phyloP scores from a whole-genome alignment of 441 rosid genomes.

The Cnidoscolus chayamansa region DNA sequence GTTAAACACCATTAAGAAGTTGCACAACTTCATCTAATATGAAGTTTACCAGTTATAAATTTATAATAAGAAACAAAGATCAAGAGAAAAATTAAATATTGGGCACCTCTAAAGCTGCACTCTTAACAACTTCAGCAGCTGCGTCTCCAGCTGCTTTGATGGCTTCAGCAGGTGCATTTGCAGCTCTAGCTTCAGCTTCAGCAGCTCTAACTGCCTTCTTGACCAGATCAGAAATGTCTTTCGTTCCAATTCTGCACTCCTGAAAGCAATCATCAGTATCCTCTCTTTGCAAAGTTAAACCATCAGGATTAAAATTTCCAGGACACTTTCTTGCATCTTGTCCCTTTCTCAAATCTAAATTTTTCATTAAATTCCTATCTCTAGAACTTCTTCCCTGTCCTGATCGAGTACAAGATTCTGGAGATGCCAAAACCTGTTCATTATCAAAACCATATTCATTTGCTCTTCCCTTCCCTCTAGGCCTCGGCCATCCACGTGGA shows the following conservation, averaged over 20 bases:
- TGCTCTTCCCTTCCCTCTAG: constrained; percentile 67
- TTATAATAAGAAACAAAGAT: neutral
- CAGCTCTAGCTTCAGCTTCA: constrained; percentile 93
- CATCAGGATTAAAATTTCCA: constrained; percentile 43
- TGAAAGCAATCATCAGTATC: constrained; percentile 73
- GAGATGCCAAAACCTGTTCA: constrained; percentile 60
- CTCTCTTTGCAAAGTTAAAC: constrained; percentile 54
- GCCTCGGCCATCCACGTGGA: constrained; percentile 57
- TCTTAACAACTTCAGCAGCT: constrained; percentile 95
- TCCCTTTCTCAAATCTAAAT: constrained; percentile 47
- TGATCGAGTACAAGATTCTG: constrained; percentile 58
- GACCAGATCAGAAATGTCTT: constrained; percentile 72
- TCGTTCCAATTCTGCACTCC: constrained; percentile 77
- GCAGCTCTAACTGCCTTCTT: constrained; percentile 90
- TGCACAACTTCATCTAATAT: constrained; percentile 16
- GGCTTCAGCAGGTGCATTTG: constrained; percentile 82
- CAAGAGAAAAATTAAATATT: neutral
- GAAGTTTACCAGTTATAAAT: constrained; percentile 17
- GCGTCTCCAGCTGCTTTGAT: constrained; percentile 90
- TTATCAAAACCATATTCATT: constrained; percentile 56
- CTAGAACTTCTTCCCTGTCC: constrained; percentile 43
- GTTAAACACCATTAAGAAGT: neutral
- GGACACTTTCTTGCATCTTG: constrained; percentile 47
- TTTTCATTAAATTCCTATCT: constrained; percentile 52
- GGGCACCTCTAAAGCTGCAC: constrained; percentile 72